Evolutionary conservation across 345 rosid genomes (phyloP).

Genomic region (Hibiscus trionum): DNA sequence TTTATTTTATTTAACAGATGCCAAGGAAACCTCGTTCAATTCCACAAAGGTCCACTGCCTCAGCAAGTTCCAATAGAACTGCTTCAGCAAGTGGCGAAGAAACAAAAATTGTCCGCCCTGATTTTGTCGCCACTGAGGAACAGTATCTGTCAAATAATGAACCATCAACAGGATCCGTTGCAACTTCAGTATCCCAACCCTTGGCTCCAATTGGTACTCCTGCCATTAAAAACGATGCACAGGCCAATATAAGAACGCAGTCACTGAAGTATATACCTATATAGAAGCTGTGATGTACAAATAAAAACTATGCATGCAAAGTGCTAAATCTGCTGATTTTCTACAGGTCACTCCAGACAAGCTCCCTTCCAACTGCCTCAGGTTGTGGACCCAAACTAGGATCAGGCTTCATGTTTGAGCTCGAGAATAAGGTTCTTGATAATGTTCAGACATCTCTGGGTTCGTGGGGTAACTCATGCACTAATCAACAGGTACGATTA

Average conservation of each 20-base stretch:
- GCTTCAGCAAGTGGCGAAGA: constrained; percentile 35
- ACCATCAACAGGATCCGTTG: constrained; percentile 34
- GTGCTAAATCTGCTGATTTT: constrained; percentile 15
- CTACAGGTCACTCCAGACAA: constrained; percentile 45
- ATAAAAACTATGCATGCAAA: neutral
- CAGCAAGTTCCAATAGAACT: constrained; percentile 39
- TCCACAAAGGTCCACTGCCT: constrained; percentile 27
- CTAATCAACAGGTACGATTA: constrained; percentile 60
- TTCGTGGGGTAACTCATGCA: constrained; percentile 62
- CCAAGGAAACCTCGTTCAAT: constrained; percentile 45
- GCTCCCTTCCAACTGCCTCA: constrained; percentile 28
- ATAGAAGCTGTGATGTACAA: constrained; percentile 1
- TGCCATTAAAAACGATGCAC: constrained; percentile 49
- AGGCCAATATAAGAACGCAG: constrained; percentile 42
- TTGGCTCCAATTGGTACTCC: constrained; percentile 81
- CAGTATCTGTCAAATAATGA: constrained; percentile 27
- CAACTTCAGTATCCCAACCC: constrained; percentile 35
- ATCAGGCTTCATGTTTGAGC: constrained; percentile 43
- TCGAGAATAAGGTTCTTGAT: constrained; percentile 51
- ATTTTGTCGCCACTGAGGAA: constrained; percentile 33
- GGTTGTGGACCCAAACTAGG: constrained; percentile 40
- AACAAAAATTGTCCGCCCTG: constrained; percentile 25
- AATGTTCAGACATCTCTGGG: constrained; percentile 55
- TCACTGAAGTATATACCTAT: constrained; percentile 40
- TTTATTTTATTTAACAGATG: constrained; percentile 41